Conservation (phyloP, 352 stramenopile genomes). For the Blastocystis hominis region DNA sequence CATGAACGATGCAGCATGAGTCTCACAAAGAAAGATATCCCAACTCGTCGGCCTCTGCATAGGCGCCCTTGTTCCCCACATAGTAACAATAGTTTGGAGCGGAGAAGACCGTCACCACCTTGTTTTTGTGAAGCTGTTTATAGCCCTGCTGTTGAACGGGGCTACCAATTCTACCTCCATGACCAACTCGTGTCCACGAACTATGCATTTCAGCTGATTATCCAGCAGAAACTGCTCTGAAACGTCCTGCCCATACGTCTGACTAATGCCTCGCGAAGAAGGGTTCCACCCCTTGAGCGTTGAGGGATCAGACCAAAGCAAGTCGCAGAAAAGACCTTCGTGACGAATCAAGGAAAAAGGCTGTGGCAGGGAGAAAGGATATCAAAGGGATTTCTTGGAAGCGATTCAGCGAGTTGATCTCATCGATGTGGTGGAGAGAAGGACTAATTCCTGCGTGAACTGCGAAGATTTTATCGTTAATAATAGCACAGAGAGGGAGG, state of each 20-base stretch:
- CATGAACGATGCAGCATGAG: not conserved
- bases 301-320: slow-evolving; percentile 93
- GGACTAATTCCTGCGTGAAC: slow-evolving; percentile 76
- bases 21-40: not conserved
- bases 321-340: slow-evolving; percentile 86
- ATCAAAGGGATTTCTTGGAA: slow-evolving; percentile 74
- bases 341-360: slow-evolving; percentile 70
- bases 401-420: slow-evolving; percentile 81
- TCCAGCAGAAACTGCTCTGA: slow-evolving; percentile 77
- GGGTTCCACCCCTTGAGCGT: slow-evolving; percentile 80
- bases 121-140: not conserved
- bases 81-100: slow-evolving; percentile 86
- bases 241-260: slow-evolving; percentile 74
- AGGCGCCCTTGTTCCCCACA: slow-evolving; percentile 84
- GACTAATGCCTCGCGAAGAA: slow-evolving; percentile 74
- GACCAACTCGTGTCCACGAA: slow-evolving; percentile 75
- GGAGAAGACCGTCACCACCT: slow-evolving; percentile 83
- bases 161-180: not conserved
- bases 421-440: slow-evolving; percentile 79
- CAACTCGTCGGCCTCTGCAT: slow-evolving; percentile 77
- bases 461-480: slow-evolving; percentile 86
- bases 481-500: slow-evolving; percentile 82
- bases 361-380: not conserved
- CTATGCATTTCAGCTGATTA: slow-evolving; percentile 75
- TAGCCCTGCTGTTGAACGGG: not conserved